A percentile compares a stretch with the other conserved stretches of the same genome.
Evolutionary conservation across 2,329 filamentous ascomycete species (phyloP).

Genomic region (Colletotrichum spinosum): DNA sequence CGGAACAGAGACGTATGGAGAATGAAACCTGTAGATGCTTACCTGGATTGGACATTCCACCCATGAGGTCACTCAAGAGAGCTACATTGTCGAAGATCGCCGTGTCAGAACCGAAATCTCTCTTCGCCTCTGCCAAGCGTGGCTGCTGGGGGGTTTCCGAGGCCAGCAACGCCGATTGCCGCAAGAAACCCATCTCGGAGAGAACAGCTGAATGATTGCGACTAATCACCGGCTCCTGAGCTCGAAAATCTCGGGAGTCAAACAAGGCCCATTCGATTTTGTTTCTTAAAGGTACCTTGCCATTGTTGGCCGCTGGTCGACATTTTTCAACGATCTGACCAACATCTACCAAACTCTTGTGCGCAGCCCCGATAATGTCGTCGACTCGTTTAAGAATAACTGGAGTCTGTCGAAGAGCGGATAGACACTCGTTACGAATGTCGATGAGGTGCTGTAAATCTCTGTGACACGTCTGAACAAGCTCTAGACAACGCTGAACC

Average conservation of each 20-base stretch:
- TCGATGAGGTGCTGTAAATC: conserved; percentile 49
- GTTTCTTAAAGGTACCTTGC: conserved; percentile 38
- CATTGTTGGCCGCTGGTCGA: conserved; percentile 39
- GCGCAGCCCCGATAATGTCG: conserved; percentile 44
- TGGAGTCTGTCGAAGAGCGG: conserved; percentile 41
- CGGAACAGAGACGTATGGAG: neutral
- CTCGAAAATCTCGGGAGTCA: conserved; percentile 42
- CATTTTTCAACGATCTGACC: conserved; percentile 46
- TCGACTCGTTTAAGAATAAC: conserved; percentile 44
- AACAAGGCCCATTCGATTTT: conserved; percentile 43
- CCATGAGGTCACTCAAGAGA: conserved; percentile 16
- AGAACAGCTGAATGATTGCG: conserved; percentile 45
- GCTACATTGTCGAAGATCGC: conserved; percentile 21
- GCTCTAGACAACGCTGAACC: conserved; percentile 45
- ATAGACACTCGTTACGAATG: conserved; percentile 44
- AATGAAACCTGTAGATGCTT: neutral
- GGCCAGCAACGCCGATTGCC: conserved; percentile 13
- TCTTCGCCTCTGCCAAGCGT: neutral
- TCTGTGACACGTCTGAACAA: conserved; percentile 46
- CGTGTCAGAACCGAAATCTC: neutral
- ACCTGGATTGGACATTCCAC: conserved; percentile 14
- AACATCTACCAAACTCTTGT: conserved; percentile 43
- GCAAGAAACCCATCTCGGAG: conserved; percentile 44
- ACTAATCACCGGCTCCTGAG: conserved; percentile 43
- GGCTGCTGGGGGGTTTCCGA: neutral